Evolutionary conservation across 1,284 basidiomycete genomes (phyloP).

Genomic region (Bjerkandera adusta): DNA sequence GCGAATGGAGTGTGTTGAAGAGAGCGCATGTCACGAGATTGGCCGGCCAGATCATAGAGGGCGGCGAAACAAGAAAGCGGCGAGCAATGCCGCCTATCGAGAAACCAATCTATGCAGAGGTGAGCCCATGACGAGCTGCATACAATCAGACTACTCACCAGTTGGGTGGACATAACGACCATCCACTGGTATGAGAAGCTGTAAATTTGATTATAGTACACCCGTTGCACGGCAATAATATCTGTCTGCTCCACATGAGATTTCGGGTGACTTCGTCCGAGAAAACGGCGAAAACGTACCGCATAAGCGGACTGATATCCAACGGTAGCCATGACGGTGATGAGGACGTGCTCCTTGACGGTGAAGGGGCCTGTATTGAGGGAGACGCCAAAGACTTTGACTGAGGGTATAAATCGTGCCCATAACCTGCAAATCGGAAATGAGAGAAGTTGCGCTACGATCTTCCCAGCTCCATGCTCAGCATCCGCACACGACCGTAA

Average conservation of each 20-base stretch:
- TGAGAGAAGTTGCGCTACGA: constrained; percentile 59
- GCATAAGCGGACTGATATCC: constrained; percentile 61
- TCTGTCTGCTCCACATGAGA: constrained; percentile 40
- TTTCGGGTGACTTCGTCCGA: neutral
- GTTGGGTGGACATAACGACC: constrained; percentile 61
- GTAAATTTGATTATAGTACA: constrained; percentile 49
- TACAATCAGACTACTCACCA: constrained; percentile 21
- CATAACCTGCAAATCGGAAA: constrained; percentile 63
- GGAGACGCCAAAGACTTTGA: constrained; percentile 35
- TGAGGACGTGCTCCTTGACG: constrained; percentile 69
- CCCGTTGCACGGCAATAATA: constrained; percentile 61
- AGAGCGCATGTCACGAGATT: constrained; percentile 56
- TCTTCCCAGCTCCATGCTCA: no score
- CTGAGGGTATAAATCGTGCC: constrained; percentile 52
- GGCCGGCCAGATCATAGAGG: constrained; percentile 82
- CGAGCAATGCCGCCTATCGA: constrained; percentile 63
- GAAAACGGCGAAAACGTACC: constrained; percentile 19
- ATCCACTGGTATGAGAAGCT: constrained; percentile 49
- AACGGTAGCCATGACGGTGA: constrained; percentile 80
- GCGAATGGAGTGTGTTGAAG: constrained; percentile 59
- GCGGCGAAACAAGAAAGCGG: constrained; percentile 71
- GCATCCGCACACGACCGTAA: neutral
- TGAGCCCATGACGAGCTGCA: neutral
- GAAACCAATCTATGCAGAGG: constrained; percentile 48
- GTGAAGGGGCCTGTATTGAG: constrained; percentile 74